A percentile compares a stretch with the other conserved stretches of the same genome.
Evolutionary conservation across 2,329 filamentous ascomycete genomes (phyloP).

Genomic region (Truncatella angustata): DNA sequence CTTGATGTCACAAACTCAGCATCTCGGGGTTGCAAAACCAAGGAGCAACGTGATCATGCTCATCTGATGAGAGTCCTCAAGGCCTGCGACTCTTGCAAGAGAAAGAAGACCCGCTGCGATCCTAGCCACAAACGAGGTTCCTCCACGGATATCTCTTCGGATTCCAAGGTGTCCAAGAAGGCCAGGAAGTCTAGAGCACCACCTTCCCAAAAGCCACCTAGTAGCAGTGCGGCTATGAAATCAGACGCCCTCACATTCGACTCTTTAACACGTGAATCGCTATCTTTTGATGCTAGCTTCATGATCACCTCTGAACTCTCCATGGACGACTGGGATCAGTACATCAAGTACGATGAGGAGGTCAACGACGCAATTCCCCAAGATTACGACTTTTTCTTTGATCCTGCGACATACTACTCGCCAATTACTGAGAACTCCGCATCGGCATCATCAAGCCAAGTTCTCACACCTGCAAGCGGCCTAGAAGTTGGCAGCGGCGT

Average conservation of each 20-base stretch:
- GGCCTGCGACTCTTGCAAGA: slow-evolving; percentile 61
- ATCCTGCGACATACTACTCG: slow-evolving; percentile 41
- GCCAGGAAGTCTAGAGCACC: slow-evolving; percentile 29
- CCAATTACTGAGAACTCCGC: slow-evolving; percentile 27
- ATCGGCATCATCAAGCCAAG: slow-evolving; percentile 32
- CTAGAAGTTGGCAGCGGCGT: slow-evolving; percentile 4
- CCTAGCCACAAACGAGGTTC: slow-evolving; percentile 52
- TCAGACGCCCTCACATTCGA: slow-evolving; percentile 16
- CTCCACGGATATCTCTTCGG: slow-evolving; percentile 29
- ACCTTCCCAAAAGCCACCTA: slow-evolving; percentile 16
- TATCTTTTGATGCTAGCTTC: slow-evolving; percentile 18
- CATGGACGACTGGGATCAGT: slow-evolving; percentile 43
- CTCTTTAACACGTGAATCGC: slow-evolving; percentile 12
- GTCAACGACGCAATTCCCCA: slow-evolving; percentile 25
- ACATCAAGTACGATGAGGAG: slow-evolving; percentile 43
- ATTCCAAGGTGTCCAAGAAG: slow-evolving; percentile 40
- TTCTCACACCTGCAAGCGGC: slow-evolving; percentile 21
- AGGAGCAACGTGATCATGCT: slow-evolving; percentile 66
- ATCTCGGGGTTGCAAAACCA: slow-evolving; percentile 62
- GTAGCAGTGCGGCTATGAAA: slow-evolving; percentile 10
- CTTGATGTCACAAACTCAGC: slow-evolving; percentile 61
- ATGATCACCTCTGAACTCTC: slow-evolving; percentile 17
- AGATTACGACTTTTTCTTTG: slow-evolving; percentile 46
- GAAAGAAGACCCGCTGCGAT: slow-evolving; percentile 63
- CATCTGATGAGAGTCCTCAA: slow-evolving; percentile 67